Evolutionary conservation across 345 rosid genomes (phyloP), one percentile per base, ranked within the genome.

Genomic region (Populus simonii): DNA sequence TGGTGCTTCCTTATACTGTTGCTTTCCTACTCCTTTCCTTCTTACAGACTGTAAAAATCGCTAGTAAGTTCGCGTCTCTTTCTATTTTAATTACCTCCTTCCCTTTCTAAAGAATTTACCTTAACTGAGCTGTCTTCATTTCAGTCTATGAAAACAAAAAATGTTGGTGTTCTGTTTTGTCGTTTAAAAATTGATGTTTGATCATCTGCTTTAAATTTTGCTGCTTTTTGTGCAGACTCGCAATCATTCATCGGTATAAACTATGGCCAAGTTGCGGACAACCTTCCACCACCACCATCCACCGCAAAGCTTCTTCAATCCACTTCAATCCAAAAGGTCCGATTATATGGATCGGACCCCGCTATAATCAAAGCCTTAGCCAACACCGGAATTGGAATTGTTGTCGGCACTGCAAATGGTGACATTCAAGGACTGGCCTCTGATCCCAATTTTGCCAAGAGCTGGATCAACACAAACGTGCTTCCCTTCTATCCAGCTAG

Each of bases 241-340:
- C 88, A 94, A 78, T 76, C 97, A 3, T 94, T 91, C 84, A 84
- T 94, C 47, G 97, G 97, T 36, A 91, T 91, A 45, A 94, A 93
- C 86, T 94, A 93, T 75, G 98, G 98, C 18, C 92, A 90, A 80
- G 89, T 92, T 39, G 97, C 98, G n/a, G 90, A 94, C 83, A 94
- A 94, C 78, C 90, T 94, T 31, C 98, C 98, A 71, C 90, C 94
- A n/a, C 95, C 98, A 7, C 76, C 85, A 0, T 88, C 92, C 66
- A 94, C 98, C 18, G 94, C 90, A 23, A 93, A 88, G 92, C 94
- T 94, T 66, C 92, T 94, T 36, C 85, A 89, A 57, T 84, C 98
- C 3, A 93, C 97, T 6, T 76, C 93, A 2, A 88, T 94, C 41
- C 86, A 92, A 68, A 93, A 90, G 55, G 85, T 94, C 25, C 80